Evolutionary conservation across 1,284 basidiomycete species (phyloP).

Genomic region (Ganoderma lucidum): DNA sequence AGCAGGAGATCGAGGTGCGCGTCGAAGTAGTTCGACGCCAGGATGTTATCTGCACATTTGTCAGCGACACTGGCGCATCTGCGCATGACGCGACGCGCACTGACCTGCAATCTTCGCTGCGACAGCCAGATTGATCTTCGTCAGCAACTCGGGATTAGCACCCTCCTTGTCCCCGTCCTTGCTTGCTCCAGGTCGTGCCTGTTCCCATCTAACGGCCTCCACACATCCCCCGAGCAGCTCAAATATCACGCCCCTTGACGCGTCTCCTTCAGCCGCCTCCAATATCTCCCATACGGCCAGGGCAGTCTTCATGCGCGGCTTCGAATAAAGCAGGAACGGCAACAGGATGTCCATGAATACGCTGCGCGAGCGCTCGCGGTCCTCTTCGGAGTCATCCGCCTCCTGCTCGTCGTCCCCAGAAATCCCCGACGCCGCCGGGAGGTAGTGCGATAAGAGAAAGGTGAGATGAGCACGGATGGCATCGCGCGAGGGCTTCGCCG

Average conservation of each 20-base stretch:
- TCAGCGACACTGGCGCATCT: constrained; percentile 7
- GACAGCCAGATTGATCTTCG: constrained; percentile 57
- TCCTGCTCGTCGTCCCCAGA: constrained; percentile 2
- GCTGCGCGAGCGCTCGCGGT: constrained; percentile 47
- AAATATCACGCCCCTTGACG: constrained; percentile 31
- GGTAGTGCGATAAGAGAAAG: constrained; percentile 67
- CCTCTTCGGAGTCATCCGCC: constrained; percentile 16
- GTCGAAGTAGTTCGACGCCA: constrained; percentile 53
- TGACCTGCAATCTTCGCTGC: constrained; percentile 70
- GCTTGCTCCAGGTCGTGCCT: constrained; percentile 36
- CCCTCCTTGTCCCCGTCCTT: constrained; percentile 45
- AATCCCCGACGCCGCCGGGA: constrained; percentile 24
- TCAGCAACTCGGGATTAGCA: constrained; percentile 54
- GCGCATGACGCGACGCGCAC: neutral
- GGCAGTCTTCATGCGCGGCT: constrained; percentile 69
- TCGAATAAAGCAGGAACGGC: constrained; percentile 78
- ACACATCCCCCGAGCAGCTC: constrained; percentile 59
- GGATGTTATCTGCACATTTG: constrained; percentile 62
- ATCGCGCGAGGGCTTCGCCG: constrained; percentile 55
- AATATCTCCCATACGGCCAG: constrained; percentile 73
- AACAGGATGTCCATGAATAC: constrained; percentile 73
- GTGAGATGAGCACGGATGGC: constrained; percentile 65
- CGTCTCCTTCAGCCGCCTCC: constrained; percentile 41
- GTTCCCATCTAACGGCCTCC: constrained; percentile 48
- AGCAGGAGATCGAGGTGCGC: constrained; percentile 54